These are phyloP conservation scores for Phallus indusiatus DNA, from an alignment of 768 basidiomycete species.

Conservation along the genomic window DNA sequence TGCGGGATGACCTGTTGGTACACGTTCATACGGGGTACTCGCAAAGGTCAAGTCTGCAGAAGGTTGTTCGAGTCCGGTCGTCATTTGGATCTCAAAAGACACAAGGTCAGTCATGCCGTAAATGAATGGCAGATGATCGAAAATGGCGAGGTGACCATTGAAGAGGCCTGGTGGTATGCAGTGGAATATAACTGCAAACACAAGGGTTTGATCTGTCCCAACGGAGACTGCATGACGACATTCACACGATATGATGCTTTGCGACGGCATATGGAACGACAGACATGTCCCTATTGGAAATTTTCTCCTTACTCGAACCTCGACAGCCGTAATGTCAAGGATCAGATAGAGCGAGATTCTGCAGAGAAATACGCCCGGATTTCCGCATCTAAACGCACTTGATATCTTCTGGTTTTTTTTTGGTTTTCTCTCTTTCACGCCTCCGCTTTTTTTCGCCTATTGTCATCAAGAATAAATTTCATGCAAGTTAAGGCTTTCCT, in stretches of 20 bases:
- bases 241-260: conserved; percentile 7
- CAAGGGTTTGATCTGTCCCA: not conserved
- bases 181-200: not conserved
- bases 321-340: not conserved
- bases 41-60: not conserved
- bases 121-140: conserved; percentile 6
- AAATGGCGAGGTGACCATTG: not conserved
- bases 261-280: conserved; percentile 5
- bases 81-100: not conserved
- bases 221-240: conserved; percentile 2
- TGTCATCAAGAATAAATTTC: not conserved
- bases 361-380: not conserved
- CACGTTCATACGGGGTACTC: not conserved
- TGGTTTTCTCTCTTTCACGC: not conserved
- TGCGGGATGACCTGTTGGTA: conserved; percentile 6
- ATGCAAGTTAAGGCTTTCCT: not conserved
- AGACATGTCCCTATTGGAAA: not conserved
- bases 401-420: not conserved
- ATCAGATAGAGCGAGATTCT: not conserved
- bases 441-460: not conserved
- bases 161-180: conserved; percentile 1
- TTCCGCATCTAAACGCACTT: not conserved
- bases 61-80: conserved; percentile 1
- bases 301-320: not conserved
- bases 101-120: conserved; percentile 4